phyloP scores from a whole-genome alignment of 1,139 yeast species.

The Neolecta irregularis region DNA sequence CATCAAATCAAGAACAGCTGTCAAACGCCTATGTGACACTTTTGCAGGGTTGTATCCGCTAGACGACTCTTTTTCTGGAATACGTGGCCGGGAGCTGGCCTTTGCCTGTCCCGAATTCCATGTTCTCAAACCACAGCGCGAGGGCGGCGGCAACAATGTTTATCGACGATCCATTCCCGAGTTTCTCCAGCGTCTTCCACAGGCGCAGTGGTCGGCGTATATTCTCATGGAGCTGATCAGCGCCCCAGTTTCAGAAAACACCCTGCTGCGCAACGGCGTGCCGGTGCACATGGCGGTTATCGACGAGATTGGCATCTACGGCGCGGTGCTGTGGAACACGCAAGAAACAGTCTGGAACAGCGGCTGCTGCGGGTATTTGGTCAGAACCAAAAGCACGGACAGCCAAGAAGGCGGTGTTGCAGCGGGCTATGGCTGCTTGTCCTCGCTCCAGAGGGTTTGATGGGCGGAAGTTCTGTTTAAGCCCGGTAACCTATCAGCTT shows the following conservation, averaged over 20 bases:
- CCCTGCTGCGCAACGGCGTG: constrained; percentile 52
- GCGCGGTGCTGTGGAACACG: constrained; percentile 62
- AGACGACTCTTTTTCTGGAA: constrained; percentile 50
- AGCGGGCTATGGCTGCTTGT: constrained; percentile 44
- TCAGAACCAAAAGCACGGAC: constrained; percentile 73
- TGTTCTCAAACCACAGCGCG: constrained; percentile 92
- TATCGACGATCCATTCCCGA: constrained; percentile 71
- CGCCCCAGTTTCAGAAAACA: constrained; percentile 53
- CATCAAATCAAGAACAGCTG: constrained; percentile 14
- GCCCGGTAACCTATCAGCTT: too few relatives aligned
- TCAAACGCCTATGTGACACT: constrained; percentile 35
- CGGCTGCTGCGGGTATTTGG: constrained; percentile 63
- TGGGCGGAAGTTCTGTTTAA: too few relatives aligned
- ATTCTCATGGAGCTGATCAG: constrained; percentile 84
- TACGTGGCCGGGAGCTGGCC: constrained; percentile 50
- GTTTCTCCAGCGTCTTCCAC: constrained; percentile 46
- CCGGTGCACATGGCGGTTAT: constrained; percentile 53
- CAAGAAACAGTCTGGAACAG: constrained; percentile 37
- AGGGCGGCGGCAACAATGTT: constrained; percentile 87
- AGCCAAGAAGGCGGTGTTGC: constrained; percentile 98
- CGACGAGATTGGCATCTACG: constrained; percentile 84
- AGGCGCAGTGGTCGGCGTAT: constrained; percentile 74
- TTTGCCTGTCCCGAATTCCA: constrained; percentile 48
- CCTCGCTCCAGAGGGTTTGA: too few relatives aligned
- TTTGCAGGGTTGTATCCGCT: constrained; percentile 79